phyloP scores from a whole-genome alignment of 805 yeast genomes.

The Zygotorulaspora chibaensis region DNA sequence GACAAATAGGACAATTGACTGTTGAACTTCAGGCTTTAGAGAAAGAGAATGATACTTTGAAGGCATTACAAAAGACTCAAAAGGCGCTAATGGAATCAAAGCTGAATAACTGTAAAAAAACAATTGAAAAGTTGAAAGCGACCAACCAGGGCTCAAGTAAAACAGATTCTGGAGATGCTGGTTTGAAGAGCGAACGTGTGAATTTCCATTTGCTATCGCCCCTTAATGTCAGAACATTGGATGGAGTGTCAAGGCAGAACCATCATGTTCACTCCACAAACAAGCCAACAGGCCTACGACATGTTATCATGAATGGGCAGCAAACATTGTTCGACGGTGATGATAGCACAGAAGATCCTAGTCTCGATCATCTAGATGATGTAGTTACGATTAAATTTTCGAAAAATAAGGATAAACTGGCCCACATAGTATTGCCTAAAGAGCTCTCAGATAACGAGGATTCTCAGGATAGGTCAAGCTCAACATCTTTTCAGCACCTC shows the following conservation, averaged over 20 bases:
- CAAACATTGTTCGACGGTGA: constrained; percentile 20
- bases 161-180: constrained; percentile 1
- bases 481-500: neutral
- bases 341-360: constrained; percentile 13
- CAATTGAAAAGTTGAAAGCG: constrained; percentile 27
- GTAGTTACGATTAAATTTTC: constrained; percentile 18
- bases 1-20: constrained; percentile 35
- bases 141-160: constrained; percentile 8
- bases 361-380: constrained; percentile 16
- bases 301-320: constrained; percentile 22
- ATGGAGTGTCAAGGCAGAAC: constrained; percentile 7
- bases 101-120: constrained; percentile 34
- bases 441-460: constrained; percentile 18
- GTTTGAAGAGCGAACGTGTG: constrained; percentile 5
- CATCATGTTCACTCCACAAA: constrained; percentile 11
- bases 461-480: constrained; percentile 5
- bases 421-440: constrained; percentile 17
- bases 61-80: constrained; percentile 33
- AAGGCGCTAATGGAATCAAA: constrained; percentile 37
- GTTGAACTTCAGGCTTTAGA: constrained; percentile 31
- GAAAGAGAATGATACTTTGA: constrained; percentile 31
- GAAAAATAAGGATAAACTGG: constrained; percentile 15
- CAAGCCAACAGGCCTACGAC: constrained; percentile 21
- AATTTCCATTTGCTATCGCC: constrained; percentile 28
- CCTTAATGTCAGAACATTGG: constrained; percentile 16